Evolutionary conservation across 371 early-diverging fungal species (phyloP).

Genomic region (Actinomortierella ambigua): DNA sequence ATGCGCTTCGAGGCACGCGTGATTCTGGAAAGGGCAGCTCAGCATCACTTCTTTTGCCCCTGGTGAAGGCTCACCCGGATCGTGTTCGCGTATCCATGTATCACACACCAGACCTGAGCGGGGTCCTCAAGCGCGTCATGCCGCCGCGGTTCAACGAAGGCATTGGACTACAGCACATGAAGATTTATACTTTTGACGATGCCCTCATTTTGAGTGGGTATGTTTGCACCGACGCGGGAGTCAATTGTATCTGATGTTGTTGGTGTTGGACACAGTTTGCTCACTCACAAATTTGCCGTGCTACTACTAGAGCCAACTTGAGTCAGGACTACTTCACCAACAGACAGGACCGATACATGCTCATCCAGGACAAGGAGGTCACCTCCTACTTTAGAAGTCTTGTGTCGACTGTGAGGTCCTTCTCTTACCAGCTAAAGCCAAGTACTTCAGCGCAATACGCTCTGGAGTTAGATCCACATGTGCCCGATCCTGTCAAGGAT

Average conservation of each 20-base stretch:
- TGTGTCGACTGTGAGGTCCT: slow-evolving; percentile 58
- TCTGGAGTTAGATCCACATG: slow-evolving; percentile 35
- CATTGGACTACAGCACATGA: slow-evolving; percentile 94
- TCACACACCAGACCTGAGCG: slow-evolving; percentile 84
- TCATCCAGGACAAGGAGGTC: slow-evolving; percentile 63
- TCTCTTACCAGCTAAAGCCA: slow-evolving; percentile 67
- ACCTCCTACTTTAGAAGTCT: slow-evolving; percentile 75
- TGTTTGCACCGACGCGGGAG: no score
- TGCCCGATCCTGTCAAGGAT: slow-evolving; percentile 69
- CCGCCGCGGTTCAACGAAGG: slow-evolving; percentile 92
- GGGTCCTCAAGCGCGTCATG: slow-evolving; percentile 68
- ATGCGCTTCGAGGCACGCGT: slow-evolving; percentile 88
- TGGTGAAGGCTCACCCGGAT: slow-evolving; percentile 68
- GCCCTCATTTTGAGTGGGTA: slow-evolving; percentile 89
- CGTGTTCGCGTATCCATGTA: slow-evolving; percentile 77
- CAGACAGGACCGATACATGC: slow-evolving; percentile 93
- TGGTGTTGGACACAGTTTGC: no score
- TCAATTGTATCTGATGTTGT: no score
- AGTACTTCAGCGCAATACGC: slow-evolving; percentile 5
- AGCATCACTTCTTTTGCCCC: slow-evolving; percentile 68
- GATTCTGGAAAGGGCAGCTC: slow-evolving; percentile 65
- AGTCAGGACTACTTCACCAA: slow-evolving; percentile 93
- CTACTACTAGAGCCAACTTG: slow-evolving; percentile 83
- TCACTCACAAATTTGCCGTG: slow-evolving; percentile 7
- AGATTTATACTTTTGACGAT: slow-evolving; percentile 91